Evolutionary conservation across 2,329 filamentous ascomycete genomes (phyloP).

Genomic region (Hymenoscyphus scutula): DNA sequence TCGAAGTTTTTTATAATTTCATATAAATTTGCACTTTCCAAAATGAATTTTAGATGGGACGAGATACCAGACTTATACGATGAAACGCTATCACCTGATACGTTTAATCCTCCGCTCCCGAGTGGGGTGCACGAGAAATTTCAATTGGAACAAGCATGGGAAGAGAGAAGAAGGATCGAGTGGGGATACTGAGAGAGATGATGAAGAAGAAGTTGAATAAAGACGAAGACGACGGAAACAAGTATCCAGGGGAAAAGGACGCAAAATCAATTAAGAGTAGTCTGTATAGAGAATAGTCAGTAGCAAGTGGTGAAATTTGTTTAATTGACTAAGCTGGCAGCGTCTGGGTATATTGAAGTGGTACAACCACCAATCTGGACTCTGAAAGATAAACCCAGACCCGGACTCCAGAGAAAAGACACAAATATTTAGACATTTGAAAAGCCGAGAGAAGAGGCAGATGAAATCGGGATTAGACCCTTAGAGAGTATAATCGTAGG

Average conservation of each 20-base stretch:
- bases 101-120: slow-evolving; percentile 1
- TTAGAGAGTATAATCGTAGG: too few species aligned
- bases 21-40: background rate
- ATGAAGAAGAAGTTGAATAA: background rate
- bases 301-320: too few species aligned
- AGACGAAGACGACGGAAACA: background rate
- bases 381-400: too few species aligned
- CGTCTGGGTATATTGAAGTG: too few species aligned
- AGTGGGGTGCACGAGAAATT: background rate
- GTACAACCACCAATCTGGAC: too few species aligned
- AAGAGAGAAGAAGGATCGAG: background rate
- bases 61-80: background rate
- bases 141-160: background rate
- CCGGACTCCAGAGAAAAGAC: too few species aligned
- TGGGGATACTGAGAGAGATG: background rate
- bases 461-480: too few species aligned
- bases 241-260: background rate
- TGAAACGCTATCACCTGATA: background rate
- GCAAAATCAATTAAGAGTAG: too few species aligned
- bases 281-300: too few species aligned
- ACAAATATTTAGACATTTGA: too few species aligned
- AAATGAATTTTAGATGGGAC: background rate
- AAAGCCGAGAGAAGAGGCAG: too few species aligned
- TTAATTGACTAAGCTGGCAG: too few species aligned
- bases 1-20: background rate